These are phyloP conservation scores for Claviceps monticola DNA, from an alignment of 2,329 filamentous ascomycete genomes.

Conservation along the genomic window DNA sequence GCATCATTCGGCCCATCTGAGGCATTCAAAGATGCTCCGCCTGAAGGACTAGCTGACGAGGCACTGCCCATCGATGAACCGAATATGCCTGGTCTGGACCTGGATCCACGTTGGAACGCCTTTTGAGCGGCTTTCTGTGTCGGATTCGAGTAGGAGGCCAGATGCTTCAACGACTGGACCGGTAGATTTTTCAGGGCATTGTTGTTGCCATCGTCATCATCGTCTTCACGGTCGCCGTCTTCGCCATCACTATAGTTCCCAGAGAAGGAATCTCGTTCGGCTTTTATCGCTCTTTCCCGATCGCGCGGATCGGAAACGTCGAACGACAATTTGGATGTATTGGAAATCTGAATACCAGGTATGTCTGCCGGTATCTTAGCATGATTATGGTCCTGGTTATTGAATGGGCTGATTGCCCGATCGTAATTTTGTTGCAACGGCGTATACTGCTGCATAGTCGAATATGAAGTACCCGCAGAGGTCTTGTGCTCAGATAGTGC, in stretches of 20 bases:
- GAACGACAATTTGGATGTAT: conserved; percentile 9
- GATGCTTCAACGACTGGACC: conserved; percentile 35
- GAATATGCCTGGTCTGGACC: conserved; percentile 9
- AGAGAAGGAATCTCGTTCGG: conserved; percentile 9
- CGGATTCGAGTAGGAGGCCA: conserved; percentile 43
- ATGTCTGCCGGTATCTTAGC: conserved; percentile 14
- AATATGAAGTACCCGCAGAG: conserved; percentile 5
- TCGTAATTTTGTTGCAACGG: conserved; percentile 42
- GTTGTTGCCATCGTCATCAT: conserved; percentile 15
- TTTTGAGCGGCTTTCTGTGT: conserved; percentile 37
- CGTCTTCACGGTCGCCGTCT: conserved; percentile 14
- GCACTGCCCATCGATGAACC: conserved; percentile 1
- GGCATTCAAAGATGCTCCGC: not conserved
- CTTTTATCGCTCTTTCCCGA: conserved; percentile 9
- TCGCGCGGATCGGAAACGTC: conserved; percentile 3
- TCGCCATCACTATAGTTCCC: conserved; percentile 10
- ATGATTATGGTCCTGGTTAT: conserved; percentile 13
- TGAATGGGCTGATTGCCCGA: conserved; percentile 30
- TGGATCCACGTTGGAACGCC: conserved; percentile 23
- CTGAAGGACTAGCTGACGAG: not conserved
- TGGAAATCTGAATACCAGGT: conserved; percentile 13
- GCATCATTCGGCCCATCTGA: not conserved
- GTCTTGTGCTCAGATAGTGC: conserved; percentile 19
- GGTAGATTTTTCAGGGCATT: conserved; percentile 24
- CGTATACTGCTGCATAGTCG: conserved; percentile 27